Percentiles rank a stretch among this genome's conserved stretches.
phyloP scores from a whole-genome alignment of 345 rosid genomes.

The Hirschfeldia incana region DNA sequence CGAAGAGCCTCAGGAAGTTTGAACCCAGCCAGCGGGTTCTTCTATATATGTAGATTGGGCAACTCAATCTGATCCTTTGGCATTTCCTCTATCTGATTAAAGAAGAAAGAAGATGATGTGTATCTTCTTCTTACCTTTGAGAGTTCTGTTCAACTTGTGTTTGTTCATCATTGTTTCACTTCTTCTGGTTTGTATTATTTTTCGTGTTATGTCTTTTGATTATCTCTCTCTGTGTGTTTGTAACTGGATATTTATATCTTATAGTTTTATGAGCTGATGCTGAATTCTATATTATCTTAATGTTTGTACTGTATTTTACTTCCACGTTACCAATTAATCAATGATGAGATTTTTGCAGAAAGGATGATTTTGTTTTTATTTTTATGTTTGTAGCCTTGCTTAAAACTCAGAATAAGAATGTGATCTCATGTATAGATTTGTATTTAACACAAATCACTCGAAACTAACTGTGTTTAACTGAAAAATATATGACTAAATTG shows the following conservation, averaged over 20 bases:
- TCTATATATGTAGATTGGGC: constrained; percentile 24
- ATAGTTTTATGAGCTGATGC: constrained; percentile 7
- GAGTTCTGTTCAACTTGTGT: constrained; percentile 16
- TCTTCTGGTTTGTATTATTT: constrained; percentile 16
- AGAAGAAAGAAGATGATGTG: constrained; percentile 11
- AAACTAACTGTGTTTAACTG: not conserved
- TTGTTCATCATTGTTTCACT: constrained; percentile 13
- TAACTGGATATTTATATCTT: constrained; percentile 3
- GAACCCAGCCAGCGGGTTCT: constrained; percentile 18
- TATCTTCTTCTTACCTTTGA: constrained; percentile 14
- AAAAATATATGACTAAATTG: not conserved
- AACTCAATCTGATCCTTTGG: constrained; percentile 37
- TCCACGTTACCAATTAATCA: not conserved
- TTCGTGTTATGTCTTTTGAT: not conserved
- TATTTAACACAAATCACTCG: not conserved
- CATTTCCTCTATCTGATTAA: constrained; percentile 30
- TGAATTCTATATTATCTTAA: not conserved
- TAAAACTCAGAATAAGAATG: not conserved
- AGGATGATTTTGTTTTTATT: not conserved
- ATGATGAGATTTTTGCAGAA: not conserved
- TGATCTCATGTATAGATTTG: not conserved
- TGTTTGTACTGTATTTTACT: not conserved
- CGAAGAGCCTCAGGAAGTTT: constrained; percentile 18
- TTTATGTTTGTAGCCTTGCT: not conserved
- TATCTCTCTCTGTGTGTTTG: constrained; percentile 13